Conservation (phyloP, 1,284 basidiomycete species). For the Trichosporon ovoides region DNA sequence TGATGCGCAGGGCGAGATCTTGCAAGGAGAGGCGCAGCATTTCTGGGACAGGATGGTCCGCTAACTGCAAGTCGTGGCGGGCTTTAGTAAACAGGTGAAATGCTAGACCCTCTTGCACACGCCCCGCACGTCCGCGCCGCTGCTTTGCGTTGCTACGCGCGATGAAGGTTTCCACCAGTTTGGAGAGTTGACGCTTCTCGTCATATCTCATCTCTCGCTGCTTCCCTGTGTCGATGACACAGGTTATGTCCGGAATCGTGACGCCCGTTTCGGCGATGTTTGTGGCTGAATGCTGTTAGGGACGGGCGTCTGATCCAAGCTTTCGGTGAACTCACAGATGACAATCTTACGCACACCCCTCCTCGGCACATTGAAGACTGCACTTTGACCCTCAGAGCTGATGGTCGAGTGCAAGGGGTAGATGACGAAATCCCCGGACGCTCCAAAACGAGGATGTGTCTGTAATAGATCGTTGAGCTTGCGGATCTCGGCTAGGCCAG, state of each 20-base stretch:
- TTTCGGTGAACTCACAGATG: constrained; percentile 54
- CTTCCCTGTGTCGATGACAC: constrained; percentile 93
- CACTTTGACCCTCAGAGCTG: constrained; percentile 80
- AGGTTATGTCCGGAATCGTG: constrained; percentile 96
- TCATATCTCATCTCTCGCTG: constrained; percentile 93
- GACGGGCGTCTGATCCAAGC: neutral
- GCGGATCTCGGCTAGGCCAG: constrained; percentile 85
- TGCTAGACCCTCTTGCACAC: constrained; percentile 84
- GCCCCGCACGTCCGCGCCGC: constrained; percentile 82
- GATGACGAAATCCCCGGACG: constrained; percentile 62
- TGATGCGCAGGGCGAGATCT: constrained; percentile 90
- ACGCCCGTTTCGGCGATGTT: constrained; percentile 82
- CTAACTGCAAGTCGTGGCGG: constrained; percentile 76
- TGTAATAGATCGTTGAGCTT: constrained; percentile 74
- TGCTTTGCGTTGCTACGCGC: constrained; percentile 92
- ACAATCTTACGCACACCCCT: constrained; percentile 82
- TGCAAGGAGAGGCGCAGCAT: constrained; percentile 93
- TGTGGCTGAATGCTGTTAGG: constrained; percentile 54
- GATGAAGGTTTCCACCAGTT: constrained; percentile 87
- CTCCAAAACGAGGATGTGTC: constrained; percentile 70
- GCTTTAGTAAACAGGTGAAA: constrained; percentile 93
- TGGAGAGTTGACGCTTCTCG: constrained; percentile 93
- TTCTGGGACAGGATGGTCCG: constrained; percentile 88
- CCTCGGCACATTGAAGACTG: constrained; percentile 84
- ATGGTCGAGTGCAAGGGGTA: constrained; percentile 91